Evolutionary conservation across 2,329 filamentous ascomycete species (phyloP).

Genomic region (Sclerotinia glacialis): DNA sequence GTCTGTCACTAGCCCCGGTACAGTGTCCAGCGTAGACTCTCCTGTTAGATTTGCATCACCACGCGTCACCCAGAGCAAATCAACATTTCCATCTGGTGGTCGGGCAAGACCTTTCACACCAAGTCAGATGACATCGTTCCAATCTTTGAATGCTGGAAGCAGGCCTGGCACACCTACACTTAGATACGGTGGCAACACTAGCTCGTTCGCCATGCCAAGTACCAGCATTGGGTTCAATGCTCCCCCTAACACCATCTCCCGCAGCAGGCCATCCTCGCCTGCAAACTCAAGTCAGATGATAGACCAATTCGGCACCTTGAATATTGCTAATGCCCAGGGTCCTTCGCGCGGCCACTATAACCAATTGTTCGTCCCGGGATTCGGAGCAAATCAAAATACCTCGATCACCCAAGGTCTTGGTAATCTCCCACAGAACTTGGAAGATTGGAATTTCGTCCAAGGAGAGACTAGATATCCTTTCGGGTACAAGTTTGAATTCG

Average conservation of each 20-base stretch:
- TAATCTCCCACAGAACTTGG: not conserved
- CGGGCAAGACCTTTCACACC: constrained; percentile 21
- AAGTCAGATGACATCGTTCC: constrained; percentile 10
- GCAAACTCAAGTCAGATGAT: constrained; percentile 8
- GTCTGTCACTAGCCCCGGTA: not conserved
- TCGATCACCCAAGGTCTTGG: not conserved
- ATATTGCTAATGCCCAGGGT: not conserved
- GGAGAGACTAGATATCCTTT: constrained; percentile 12
- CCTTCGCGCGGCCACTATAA: constrained; percentile 8
- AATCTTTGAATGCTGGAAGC: constrained; percentile 12
- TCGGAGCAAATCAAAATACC: not conserved
- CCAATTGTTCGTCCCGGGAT: constrained; percentile 10
- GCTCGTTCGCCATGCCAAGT: constrained; percentile 11
- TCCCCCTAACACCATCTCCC: constrained; percentile 16
- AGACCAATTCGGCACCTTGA: constrained; percentile 5
- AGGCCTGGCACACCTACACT: constrained; percentile 14
- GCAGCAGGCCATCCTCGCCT: constrained; percentile 15
- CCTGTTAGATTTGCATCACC: constrained; percentile 8
- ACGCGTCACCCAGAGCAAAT: constrained; percentile 13
- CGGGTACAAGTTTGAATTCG: constrained; percentile 8
- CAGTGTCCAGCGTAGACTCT: not conserved
- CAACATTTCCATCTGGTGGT: constrained; percentile 3
- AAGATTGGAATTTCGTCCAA: constrained; percentile 10
- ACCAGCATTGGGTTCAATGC: constrained; percentile 6
- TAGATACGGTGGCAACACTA: constrained; percentile 4